phyloP scores from a whole-genome alignment of 1,284 basidiomycete genomes.

The Cutaneotrichosporon sp. region DNA sequence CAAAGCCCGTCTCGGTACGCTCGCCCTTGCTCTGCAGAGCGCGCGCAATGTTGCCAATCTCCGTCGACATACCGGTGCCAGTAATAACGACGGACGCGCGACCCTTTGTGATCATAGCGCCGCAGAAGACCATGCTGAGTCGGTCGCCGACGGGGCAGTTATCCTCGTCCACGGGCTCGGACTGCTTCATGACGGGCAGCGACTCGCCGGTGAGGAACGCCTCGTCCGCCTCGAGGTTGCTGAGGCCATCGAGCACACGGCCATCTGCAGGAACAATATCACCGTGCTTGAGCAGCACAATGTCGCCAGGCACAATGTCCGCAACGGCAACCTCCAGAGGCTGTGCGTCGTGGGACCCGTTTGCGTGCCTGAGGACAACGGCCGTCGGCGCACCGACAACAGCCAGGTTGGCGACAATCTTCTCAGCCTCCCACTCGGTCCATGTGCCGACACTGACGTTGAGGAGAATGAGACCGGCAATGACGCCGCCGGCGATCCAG shows the following conservation, averaged over 20 bases:
- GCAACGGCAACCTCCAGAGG: conserved; percentile 56
- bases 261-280: conserved; percentile 65
- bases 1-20: conserved; percentile 48
- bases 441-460: conserved; percentile 56
- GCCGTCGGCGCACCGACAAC: conserved; percentile 62
- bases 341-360: conserved; percentile 42
- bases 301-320: conserved; percentile 65
- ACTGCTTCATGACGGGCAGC: conserved; percentile 65
- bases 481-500: conserved; percentile 66
- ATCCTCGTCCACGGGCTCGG: conserved; percentile 52
- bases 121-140: conserved; percentile 57
- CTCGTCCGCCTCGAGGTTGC: conserved; percentile 63
- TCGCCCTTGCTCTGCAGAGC: conserved; percentile 54
- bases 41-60: conserved; percentile 63
- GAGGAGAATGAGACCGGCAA: conserved; percentile 63
- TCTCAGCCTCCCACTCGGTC: conserved; percentile 56
- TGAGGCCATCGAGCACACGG: conserved; percentile 53
- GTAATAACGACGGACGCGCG: conserved; percentile 63
- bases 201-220: conserved; percentile 69
- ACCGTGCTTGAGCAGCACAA: conserved; percentile 61
- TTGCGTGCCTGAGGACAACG: conserved; percentile 59
- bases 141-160: conserved; percentile 58
- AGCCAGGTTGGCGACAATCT: conserved; percentile 54
- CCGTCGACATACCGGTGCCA: conserved; percentile 66
- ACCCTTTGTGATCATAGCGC: conserved; percentile 66